Base-by-base conservation (phyloP, 179 eudicot species). In the Nepenthes alata region DNA sequence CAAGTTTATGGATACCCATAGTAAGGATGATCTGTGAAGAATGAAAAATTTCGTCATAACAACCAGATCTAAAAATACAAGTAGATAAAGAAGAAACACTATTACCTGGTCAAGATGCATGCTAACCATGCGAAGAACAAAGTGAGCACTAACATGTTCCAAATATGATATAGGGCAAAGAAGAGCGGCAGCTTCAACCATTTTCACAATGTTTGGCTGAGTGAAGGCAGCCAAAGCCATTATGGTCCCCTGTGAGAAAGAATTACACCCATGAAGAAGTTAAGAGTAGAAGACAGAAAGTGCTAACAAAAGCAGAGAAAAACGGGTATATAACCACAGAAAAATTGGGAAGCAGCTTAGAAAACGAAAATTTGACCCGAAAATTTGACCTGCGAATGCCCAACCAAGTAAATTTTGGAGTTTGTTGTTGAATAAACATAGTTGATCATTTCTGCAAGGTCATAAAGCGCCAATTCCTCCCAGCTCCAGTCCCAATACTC, bases 401-500 rank as follows among this genome's bases (percentile, higher is more conserved):
- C 99, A 48, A 94, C 95, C 70, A 87, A 62, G 67, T 81, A 80
- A 14, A 85, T 64, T 79, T 83, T 82, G 61, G 91, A 79, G 39
- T 62, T 72, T 37, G 97, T 80, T 37, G 67, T 53, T 56, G 56
- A 57, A 76, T 79, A 70, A 57, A 94, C 64, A 70, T 82, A 81
- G 58, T 58, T 69, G 48, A 87, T 70, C 97, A 90, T 90, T 70
- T 75, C 95, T 61, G 80, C 75, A 70, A 94, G 85, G 72, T 94
- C 99, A 68, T 82, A 79, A 2, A 78, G 70, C 58, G 97, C 99
- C 77, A 90, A 47, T 56, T 94, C 96, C 83, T 94, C 94, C 99
- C 99, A 94, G 75, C 97, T 94, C 99, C 99, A 94, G 57, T 94
- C 96, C 99, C 99, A 94, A 74, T 80, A 94, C 38, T 83, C 91